Conservation (phyloP, 176 grass and related monocot genomes). For the Musa itinerans region DNA sequence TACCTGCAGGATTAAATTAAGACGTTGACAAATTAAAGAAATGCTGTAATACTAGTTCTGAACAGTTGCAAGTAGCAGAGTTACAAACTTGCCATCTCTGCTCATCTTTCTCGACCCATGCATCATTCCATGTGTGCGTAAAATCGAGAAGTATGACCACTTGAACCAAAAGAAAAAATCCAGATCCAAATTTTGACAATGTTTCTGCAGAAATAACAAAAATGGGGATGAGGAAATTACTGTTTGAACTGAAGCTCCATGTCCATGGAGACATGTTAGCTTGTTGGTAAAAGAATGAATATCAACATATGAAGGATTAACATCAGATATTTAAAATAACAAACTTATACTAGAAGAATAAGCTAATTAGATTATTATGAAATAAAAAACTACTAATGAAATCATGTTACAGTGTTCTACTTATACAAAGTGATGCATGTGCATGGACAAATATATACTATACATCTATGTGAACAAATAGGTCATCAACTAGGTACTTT, state of each 20-base stretch:
- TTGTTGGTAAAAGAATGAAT: background rate
- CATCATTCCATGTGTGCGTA: conserved; percentile 86
- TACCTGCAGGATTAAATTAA: conserved; percentile 51
- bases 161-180: conserved; percentile 96
- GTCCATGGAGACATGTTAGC: background rate
- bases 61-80: background rate
- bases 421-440: no score
- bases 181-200: conserved; percentile 89
- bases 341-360: background rate
- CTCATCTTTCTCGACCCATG: conserved; percentile 97
- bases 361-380: background rate
- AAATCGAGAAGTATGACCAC: conserved; percentile 88
- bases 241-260: no score
- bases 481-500: background rate
- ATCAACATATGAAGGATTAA: background rate
- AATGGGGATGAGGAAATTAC: background rate
- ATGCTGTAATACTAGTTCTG: background rate
- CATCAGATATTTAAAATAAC: background rate
- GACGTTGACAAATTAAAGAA: background rate
- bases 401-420: background rate
- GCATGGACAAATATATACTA: no score
- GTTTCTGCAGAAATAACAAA: conserved; percentile 46
- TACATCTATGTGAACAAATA: background rate
- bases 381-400: background rate
- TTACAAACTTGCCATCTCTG: conserved; percentile 53